Evolutionary conservation across 805 yeast genomes (phyloP).

Genomic region (Saturnispora besseyi): DNA sequence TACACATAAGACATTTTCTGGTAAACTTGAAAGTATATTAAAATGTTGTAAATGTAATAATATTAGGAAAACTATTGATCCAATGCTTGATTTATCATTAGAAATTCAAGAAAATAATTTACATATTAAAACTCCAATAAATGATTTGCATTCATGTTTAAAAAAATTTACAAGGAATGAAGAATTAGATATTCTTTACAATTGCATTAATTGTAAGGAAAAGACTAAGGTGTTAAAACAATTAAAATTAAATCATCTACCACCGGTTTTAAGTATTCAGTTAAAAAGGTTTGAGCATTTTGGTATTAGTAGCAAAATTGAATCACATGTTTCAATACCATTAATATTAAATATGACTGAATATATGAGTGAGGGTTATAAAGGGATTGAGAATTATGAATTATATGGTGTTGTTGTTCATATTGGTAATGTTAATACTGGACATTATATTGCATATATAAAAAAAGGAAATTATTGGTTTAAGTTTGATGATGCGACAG

Average conservation of each 20-base stretch:
- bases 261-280: constrained; percentile 77
- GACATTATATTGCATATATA: constrained; percentile 80
- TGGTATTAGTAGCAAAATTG: constrained; percentile 58
- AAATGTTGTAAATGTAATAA: constrained; percentile 61
- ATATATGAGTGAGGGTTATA: constrained; percentile 31
- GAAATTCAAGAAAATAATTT: constrained; percentile 44
- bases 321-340: constrained; percentile 66
- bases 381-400: constrained; percentile 45
- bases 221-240: constrained; percentile 64
- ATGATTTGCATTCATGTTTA: constrained; percentile 53
- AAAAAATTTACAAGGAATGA: constrained; percentile 72
- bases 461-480: constrained; percentile 77
- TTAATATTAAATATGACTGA: constrained; percentile 60
- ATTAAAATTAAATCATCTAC: constrained; percentile 56
- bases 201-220: constrained; percentile 57
- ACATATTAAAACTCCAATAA: constrained; percentile 15
- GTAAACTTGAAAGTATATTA: constrained; percentile 72
- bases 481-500: constrained; percentile 81
- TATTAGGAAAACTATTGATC: constrained; percentile 68
- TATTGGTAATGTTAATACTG: constrained; percentile 89
- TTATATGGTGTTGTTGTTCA: constrained; percentile 83
- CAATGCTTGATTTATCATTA: constrained; percentile 80
- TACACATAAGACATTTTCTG: constrained; percentile 75
- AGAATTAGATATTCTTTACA: constrained; percentile 62
- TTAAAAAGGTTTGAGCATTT: constrained; percentile 70